phyloP scores from a whole-genome alignment of 2,329 filamentous ascomycete genomes.

The Boeremia exigua region DNA sequence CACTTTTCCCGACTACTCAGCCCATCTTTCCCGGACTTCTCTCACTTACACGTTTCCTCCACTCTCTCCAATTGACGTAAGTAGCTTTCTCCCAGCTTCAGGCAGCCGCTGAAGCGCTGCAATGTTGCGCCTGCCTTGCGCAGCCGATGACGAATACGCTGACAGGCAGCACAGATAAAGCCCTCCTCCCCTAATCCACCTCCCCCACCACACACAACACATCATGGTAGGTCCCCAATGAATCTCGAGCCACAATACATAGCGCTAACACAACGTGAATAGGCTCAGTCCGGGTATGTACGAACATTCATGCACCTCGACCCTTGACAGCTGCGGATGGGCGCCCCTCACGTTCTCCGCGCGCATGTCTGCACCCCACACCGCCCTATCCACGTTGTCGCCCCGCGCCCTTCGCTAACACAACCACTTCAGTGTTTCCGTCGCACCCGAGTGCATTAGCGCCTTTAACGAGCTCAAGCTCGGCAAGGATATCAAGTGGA shows the following conservation, averaged over 20 bases:
- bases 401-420: slow-evolving; percentile 23
- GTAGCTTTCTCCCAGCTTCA: slow-evolving; percentile 20
- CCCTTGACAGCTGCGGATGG: slow-evolving; percentile 17
- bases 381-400: slow-evolving; percentile 3
- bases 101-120: slow-evolving; percentile 23
- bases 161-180: slow-evolving; percentile 47
- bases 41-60: slow-evolving; percentile 24
- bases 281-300: slow-evolving; percentile 56
- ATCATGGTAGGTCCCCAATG: slow-evolving; percentile 43
- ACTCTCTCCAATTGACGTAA: slow-evolving; percentile 37
- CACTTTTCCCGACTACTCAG: slow-evolving; percentile 28
- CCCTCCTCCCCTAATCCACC: slow-evolving; percentile 25
- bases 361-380: slow-evolving; percentile 12
- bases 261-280: slow-evolving; percentile 25
- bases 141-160: slow-evolving; percentile 45
- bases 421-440: slow-evolving; percentile 66
- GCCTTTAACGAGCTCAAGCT: slow-evolving; percentile 84
- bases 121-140: slow-evolving; percentile 18
- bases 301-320: slow-evolving; percentile 19
- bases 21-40: slow-evolving; percentile 23
- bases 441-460: slow-evolving; percentile 72
- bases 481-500: slow-evolving; percentile 77
- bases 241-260: neutral
- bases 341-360: slow-evolving; percentile 18
- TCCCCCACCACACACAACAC: slow-evolving; percentile 32